Conservation (phyloP, 106 monocot genomes). For the Dendrobium chrysotoxum region DNA sequence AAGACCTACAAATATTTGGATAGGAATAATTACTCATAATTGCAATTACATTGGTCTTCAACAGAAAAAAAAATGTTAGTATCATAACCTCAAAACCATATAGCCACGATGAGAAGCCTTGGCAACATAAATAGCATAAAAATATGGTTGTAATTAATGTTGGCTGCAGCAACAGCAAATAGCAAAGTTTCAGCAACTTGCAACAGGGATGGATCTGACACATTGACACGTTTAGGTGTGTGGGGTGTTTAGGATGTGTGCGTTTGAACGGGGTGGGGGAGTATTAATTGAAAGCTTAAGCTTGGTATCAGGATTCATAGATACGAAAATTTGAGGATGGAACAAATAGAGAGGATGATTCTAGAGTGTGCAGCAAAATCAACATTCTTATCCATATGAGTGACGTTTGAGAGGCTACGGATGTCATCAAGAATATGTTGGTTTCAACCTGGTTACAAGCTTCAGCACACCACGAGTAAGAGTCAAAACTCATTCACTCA, state of each 20-base stretch:
- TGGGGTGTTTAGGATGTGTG: too few relatives aligned
- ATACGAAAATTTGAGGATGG: not conserved
- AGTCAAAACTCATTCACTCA: too few relatives aligned
- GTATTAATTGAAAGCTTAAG: not conserved
- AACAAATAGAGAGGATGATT: not conserved
- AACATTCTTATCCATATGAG: not conserved
- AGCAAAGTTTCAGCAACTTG: not conserved
- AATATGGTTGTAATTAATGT: not conserved
- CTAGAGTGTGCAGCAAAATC: too few relatives aligned
- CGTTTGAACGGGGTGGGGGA: too few relatives aligned
- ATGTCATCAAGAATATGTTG: not conserved
- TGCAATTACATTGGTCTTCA: not conserved
- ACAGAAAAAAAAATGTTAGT: not conserved
- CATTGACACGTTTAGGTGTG: too few relatives aligned
- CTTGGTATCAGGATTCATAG: not conserved
- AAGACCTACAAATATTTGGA: constrained; percentile 53
- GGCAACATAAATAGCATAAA: not conserved
- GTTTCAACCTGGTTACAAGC: not conserved
- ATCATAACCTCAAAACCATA: not conserved
- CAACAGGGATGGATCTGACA: too few relatives aligned
- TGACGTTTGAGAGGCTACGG: not conserved
- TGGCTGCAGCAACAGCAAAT: not conserved
- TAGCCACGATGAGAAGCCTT: not conserved
- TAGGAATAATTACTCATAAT: not conserved
- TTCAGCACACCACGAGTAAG: too few relatives aligned